Percentiles rank a stretch among this genome's conserved stretches.
phyloP scores from a whole-genome alignment of 805 yeast species.

The Naumovozyma dairenensis region DNA sequence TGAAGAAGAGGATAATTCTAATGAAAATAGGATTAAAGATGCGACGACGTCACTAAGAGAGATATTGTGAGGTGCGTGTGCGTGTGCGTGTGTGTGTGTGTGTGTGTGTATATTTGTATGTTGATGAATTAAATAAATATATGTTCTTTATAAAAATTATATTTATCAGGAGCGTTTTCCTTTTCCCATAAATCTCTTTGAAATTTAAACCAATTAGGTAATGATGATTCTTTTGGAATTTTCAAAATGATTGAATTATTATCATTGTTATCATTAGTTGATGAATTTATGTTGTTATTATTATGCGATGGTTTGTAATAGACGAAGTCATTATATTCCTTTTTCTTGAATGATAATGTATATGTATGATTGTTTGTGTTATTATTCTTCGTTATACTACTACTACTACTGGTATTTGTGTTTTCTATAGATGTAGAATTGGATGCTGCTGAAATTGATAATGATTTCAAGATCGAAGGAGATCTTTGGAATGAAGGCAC shows the following conservation, averaged over 20 bases:
- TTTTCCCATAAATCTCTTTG: slow-evolving; percentile 63
- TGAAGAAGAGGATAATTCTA: background rate
- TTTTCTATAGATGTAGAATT: no score
- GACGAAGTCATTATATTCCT: slow-evolving; percentile 24
- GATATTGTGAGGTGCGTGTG: no score
- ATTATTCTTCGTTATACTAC: no score
- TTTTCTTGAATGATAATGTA: slow-evolving; percentile 25
- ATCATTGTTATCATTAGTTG: slow-evolving; percentile 21
- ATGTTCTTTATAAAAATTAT: slow-evolving; percentile 27
- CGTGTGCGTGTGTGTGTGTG: background rate
- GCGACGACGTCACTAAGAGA: background rate
- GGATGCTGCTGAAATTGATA: no score
- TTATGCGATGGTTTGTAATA: slow-evolving; percentile 36
- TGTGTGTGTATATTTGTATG: background rate
- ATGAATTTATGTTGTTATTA: no score
- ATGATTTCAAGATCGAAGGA: no score
- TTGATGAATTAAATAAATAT: slow-evolving; percentile 16
- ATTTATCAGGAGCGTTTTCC: slow-evolving; percentile 28
- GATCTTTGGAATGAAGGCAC: no score
- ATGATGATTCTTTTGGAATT: slow-evolving; percentile 50
- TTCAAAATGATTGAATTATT: slow-evolving; percentile 21
- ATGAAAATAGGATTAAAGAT: slow-evolving; percentile 2
- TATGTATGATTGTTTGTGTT: slow-evolving; percentile 27
- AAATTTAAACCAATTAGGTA: slow-evolving; percentile 69
- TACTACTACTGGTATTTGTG: no score